Percentiles rank a stretch among this genome's conserved stretches.
Evolutionary conservation across 1,284 basidiomycete species (phyloP).

Genomic region (Chondrostereum purpureum): DNA sequence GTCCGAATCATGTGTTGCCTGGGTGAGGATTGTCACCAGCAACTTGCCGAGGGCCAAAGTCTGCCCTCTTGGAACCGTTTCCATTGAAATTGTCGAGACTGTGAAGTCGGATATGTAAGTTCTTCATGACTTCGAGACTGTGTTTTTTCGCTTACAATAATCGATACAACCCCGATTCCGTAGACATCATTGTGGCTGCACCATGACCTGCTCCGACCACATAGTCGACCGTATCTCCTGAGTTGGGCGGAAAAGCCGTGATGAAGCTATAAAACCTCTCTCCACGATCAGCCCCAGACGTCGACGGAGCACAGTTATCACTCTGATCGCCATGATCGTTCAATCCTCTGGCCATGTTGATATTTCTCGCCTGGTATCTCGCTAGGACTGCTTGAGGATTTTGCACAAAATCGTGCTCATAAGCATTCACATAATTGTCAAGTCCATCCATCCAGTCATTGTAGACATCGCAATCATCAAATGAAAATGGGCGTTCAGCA

Average conservation of each 20-base stretch:
- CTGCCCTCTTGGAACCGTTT: conserved; percentile 3
- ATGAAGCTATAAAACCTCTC: conserved; percentile 6
- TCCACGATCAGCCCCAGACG: conserved; percentile 3
- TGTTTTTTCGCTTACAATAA: conserved; percentile 5
- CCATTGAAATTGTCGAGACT: conserved; percentile 7
- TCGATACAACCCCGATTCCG: conserved; percentile 1
- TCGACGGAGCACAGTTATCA: conserved; percentile 5
- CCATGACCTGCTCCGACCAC: conserved; percentile 5
- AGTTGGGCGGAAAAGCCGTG: conserved; percentile 1
- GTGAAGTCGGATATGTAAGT: too few species aligned
- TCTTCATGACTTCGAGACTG: too few species aligned
- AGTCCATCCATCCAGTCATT: conserved; percentile 4
- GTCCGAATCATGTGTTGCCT: neutral
- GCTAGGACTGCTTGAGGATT: neutral
- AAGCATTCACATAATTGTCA: neutral
- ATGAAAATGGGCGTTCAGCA: neutral
- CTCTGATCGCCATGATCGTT: conserved; percentile 5
- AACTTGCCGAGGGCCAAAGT: conserved; percentile 15
- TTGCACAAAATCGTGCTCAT: neutral
- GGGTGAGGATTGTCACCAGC: conserved; percentile 1
- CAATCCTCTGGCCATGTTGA: neutral
- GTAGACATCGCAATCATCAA: conserved; percentile 1
- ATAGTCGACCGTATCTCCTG: conserved; percentile 5
- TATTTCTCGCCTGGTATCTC: neutral
- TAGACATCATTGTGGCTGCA: conserved; percentile 3